Base-by-base conservation (phyloP, 2,329 filamentous ascomycete species). In the Pyrenophora teres region DNA sequence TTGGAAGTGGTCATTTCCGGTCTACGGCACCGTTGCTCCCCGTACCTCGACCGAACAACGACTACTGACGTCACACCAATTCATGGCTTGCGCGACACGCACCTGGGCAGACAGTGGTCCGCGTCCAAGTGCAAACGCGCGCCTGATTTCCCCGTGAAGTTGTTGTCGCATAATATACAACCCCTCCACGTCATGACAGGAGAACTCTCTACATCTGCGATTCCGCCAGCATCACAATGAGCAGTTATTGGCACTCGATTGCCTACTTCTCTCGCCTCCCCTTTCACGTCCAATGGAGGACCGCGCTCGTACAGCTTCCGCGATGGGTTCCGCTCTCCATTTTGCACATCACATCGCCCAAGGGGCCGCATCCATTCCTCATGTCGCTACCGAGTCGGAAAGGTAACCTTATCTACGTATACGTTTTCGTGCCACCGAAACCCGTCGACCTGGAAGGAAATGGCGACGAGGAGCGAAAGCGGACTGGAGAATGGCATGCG, bases 361-460 rank as follows among this genome's bases (percentile, higher is more conserved):
- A 71, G 58, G 74, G 74, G 13, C 74, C 76, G n/a, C 71, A 76
- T 38, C 76, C 76, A 1, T 75, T 77, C 52, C 57, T 74, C 23
- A 61, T 77, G 37, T 67, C 74, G 21, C 65, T 78, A 3, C 74
- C 74, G 23, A 75, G 72, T 39, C 66, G 75, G 4, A 71, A 68
- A 50, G 63, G 67, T 42, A 58, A 68, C 40, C 67, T 63, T 39
- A 77, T 78, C 21, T 70, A 74, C 5, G 57, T 74, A 19, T 77
- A 76, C 52, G 67, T 77, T 23, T 78, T 77, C 55, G 60, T 77
- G 6, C 75, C 75, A n/a, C 69, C 74, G 0, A 58, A 52, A 12
- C 68, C 69, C 5, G 65, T 74, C 43, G 59, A 66, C 40, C 46
- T 63, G n/a, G 58, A 60, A 31, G 59, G 59, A 37, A 53, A 63